Base-by-base conservation (phyloP, 2,329 filamentous ascomycete genomes). In the Neurospora sp. region DNA sequence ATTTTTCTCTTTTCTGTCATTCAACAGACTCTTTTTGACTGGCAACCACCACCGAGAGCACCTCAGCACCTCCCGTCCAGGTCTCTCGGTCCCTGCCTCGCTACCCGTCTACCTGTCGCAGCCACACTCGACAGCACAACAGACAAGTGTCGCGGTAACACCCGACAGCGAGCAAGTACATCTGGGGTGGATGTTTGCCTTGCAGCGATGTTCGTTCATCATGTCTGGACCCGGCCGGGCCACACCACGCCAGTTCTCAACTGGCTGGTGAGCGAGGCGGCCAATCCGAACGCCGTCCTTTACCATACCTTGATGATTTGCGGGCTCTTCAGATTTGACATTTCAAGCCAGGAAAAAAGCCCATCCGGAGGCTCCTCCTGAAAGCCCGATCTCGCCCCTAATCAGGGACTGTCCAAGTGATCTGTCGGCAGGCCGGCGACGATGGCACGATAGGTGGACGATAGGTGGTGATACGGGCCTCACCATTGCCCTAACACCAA, bases 261-360 rank as follows among this genome's bases (percentile, higher is more conserved):
- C 71, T 75, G 74, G 73, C 67, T 28, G 28, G 28, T 28, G 67
- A 37, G 68, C 69, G 73, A 72, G 70, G 73, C 71, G 74, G 71
- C 77, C 78, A 79, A 79, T 80, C 77, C 74, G 40, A 57, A 57
- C 52, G 68, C 73, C 76, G 76, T 76, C 74, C 73, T 74, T 71
- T 62, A 70, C 73, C 65, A 36, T 17, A 66, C 66, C 62, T 57
- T 57, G 40, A 33, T 73, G 71, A 75, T 75, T 76, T 72, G 74
- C 46, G 68, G 71, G 52, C 66, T 68, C 43, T 28, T 69, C 66
- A 72, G 68, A 72, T 72, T 75, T 68, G 66, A 57, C 57, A 66
- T 67, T 68, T 66, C 68, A 70, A 40, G 52, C 39, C 19, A 70
- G 68, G 28, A 33, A 69, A 28, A 12, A 66, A 37, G 12, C 19